phyloP scores from a whole-genome alignment of 2,329 filamentous ascomycete species.

The Xylaria sp. region DNA sequence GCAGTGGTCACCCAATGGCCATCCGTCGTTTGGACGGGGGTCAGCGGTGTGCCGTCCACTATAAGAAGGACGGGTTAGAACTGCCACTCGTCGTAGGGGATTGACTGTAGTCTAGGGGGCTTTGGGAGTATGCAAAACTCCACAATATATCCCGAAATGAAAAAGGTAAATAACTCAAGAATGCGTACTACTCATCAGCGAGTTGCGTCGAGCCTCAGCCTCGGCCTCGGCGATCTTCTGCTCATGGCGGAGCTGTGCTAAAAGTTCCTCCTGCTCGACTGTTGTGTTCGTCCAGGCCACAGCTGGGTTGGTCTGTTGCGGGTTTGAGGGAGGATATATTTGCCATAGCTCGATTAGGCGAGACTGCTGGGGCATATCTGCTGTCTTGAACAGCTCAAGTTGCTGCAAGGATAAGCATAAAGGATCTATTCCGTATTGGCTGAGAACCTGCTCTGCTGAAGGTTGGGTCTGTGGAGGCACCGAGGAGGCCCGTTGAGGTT shows the following conservation, averaged over 20 bases:
- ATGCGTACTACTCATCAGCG: slow-evolving; percentile 48
- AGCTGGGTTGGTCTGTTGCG: slow-evolving; percentile 57
- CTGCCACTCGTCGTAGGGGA: neutral
- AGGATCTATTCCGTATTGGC: slow-evolving; percentile 72
- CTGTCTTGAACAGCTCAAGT: slow-evolving; percentile 77
- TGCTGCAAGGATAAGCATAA: slow-evolving; percentile 73
- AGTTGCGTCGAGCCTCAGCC: slow-evolving; percentile 49
- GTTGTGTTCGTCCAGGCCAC: slow-evolving; percentile 60
- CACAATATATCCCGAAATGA: neutral
- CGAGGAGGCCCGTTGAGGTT: slow-evolving; percentile 54
- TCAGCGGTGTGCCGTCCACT: slow-evolving; percentile 58
- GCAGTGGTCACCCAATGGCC: slow-evolving; percentile 56
- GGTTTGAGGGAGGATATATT: slow-evolving; percentile 72
- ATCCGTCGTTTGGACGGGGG: slow-evolving; percentile 57
- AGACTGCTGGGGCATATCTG: slow-evolving; percentile 72
- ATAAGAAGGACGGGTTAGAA: neutral
- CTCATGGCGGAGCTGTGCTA: slow-evolving; percentile 68
- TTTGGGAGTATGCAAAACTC: neutral
- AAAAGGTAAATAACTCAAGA: neutral
- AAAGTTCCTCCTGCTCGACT: slow-evolving; percentile 61
- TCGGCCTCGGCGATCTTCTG: slow-evolving; percentile 46
- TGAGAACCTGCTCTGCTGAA: slow-evolving; percentile 63
- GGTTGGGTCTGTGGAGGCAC: slow-evolving; percentile 56
- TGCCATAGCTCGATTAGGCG: slow-evolving; percentile 85
- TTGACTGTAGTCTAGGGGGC: too few relatives aligned